Percentiles rank a stretch among this genome's conserved stretches.
These are phyloP conservation scores for Cantharellus cinnabarinus DNA, from an alignment of 768 basidiomycete genomes.

Conservation along the genomic window DNA sequence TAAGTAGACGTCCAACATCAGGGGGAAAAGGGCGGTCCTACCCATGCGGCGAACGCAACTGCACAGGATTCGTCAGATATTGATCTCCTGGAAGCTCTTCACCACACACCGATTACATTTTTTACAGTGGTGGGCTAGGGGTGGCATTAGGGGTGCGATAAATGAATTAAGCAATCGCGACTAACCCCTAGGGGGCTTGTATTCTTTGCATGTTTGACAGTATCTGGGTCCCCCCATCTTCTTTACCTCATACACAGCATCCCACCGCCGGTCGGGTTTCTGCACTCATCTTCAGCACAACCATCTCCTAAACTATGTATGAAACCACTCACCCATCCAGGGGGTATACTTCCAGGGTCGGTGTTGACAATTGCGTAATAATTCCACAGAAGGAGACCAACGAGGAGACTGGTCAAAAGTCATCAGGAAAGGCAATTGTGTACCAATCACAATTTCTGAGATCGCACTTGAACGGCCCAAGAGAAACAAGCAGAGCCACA, in stretches of 20 bases:
- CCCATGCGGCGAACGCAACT: slow-evolving; percentile 86
- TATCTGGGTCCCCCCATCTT: slow-evolving; percentile 61
- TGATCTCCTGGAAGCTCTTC: background rate
- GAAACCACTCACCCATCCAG: slow-evolving; percentile 39
- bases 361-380: slow-evolving; percentile 69
- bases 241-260: slow-evolving; percentile 77
- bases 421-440: slow-evolving; percentile 5
- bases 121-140: slow-evolving; percentile 68
- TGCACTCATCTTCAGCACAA: slow-evolving; percentile 15
- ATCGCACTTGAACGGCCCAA: slow-evolving; percentile 80
- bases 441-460: background rate
- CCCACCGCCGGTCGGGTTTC: slow-evolving; percentile 49
- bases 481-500: slow-evolving; percentile 50
- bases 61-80: background rate
- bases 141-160: background rate
- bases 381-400: slow-evolving; percentile 67
- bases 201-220: slow-evolving; percentile 68
- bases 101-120: slow-evolving; percentile 54
- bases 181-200: slow-evolving; percentile 53
- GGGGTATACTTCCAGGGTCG: slow-evolving; percentile 70
- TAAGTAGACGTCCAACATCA: background rate
- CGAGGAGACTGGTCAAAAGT: slow-evolving; percentile 33
- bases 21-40: slow-evolving; percentile 16
- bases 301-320: background rate
- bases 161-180: background rate